Evolutionary conservation across 1,139 yeast genomes (phyloP).

Genomic region (Candida sojae): DNA sequence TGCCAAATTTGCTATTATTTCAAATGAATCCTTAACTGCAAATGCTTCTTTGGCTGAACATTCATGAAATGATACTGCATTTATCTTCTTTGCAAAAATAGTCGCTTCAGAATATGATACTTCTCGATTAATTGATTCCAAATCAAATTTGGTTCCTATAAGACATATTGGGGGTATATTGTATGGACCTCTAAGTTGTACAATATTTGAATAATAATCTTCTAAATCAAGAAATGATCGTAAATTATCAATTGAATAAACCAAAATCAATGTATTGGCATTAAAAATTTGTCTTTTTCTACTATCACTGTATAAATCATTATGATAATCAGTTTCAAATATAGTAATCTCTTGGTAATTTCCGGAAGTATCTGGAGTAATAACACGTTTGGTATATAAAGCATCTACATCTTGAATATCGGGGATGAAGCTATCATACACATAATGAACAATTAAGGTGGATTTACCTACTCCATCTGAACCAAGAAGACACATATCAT

Average conservation of each 20-base stretch:
- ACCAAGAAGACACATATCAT: conserved; percentile 39
- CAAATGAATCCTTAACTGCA: conserved; percentile 29
- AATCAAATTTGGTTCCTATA: conserved; percentile 36
- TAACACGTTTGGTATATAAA: conserved; percentile 28
- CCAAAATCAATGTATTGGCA: conserved; percentile 31
- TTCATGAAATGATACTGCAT: conserved; percentile 32
- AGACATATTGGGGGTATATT: conserved; percentile 31
- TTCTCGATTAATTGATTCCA: conserved; percentile 22
- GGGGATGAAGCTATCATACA: conserved; percentile 24
- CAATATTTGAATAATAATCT: conserved; percentile 25
- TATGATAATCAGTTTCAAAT: conserved; percentile 25
- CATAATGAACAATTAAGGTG: conserved; percentile 26
- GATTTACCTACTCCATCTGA: conserved; percentile 32
- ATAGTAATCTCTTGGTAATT: conserved; percentile 28
- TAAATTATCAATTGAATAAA: conserved; percentile 29
- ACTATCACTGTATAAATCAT: conserved; percentile 30
- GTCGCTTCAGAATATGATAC: conserved; percentile 31
- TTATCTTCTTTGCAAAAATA: conserved; percentile 25
- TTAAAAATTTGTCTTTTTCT: conserved; percentile 30
- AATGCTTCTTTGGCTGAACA: conserved; percentile 26
- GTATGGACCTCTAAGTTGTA: conserved; percentile 16
- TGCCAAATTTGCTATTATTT: conserved; percentile 5
- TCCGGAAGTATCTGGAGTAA: conserved; percentile 8
- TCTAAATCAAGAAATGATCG: conserved; percentile 31
- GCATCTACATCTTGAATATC: conserved; percentile 28